Evolutionary conservation across 192 early-diverging fungal genomes (phyloP).

Genomic region (Cladochytrium replicatum): DNA sequence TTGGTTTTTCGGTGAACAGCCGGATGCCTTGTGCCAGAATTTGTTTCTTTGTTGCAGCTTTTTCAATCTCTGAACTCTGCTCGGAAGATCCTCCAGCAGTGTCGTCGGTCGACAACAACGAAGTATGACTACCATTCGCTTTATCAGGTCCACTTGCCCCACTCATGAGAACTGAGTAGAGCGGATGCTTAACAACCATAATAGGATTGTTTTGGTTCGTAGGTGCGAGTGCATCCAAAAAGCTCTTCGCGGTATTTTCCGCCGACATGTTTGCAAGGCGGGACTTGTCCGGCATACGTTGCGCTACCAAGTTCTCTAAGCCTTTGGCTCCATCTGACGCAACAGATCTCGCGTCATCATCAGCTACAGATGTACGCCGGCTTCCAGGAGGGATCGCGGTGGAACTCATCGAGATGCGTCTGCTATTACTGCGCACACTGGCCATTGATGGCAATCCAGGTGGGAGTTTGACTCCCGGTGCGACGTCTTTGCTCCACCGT

Average conservation of each 20-base stretch:
- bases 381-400: no score
- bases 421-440: not conserved
- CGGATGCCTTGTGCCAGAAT: constrained; percentile 28
- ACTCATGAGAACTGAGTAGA: constrained; percentile 32
- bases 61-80: no score
- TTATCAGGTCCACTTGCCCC: no score
- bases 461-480: constrained; percentile 12
- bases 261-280: no score
- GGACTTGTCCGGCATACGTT: no score
- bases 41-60: constrained; percentile 37
- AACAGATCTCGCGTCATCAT: no score
- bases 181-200: constrained; percentile 32
- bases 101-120: not conserved
- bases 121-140: not conserved
- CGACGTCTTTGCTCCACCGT: constrained; percentile 37
- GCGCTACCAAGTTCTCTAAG: no score
- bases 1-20: constrained; percentile 43
- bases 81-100: no score
- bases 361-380: no score
- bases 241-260: constrained; percentile 11
- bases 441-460: not conserved
- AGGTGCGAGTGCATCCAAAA: constrained; percentile 24
- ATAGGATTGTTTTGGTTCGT: constrained; percentile 25
- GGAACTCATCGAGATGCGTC: no score
- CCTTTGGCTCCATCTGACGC: no score